Evolutionary conservation across 2,329 filamentous ascomycete genomes (phyloP).

Genomic region (Penicillium sp.): DNA sequence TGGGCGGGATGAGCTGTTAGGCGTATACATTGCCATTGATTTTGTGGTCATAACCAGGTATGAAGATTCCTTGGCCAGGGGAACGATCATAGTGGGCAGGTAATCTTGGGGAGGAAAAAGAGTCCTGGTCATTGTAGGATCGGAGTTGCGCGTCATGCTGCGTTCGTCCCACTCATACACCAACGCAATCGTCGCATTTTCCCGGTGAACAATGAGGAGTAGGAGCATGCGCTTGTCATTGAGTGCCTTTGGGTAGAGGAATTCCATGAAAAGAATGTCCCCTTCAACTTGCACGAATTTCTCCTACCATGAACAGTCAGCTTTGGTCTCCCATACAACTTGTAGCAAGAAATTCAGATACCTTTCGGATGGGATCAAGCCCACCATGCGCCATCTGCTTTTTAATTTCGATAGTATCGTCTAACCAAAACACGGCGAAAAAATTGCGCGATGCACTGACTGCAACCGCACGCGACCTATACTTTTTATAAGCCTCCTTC

Average conservation of each 20-base stretch:
- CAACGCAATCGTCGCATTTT: constrained; percentile 49
- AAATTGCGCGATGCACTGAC: constrained; percentile 69
- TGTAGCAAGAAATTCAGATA: constrained; percentile 30
- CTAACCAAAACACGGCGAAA: constrained; percentile 72
- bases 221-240: constrained; percentile 75
- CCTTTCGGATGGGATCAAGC: constrained; percentile 62
- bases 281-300: constrained; percentile 61
- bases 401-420: constrained; percentile 56
- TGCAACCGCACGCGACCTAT: constrained; percentile 59
- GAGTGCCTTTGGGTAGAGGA: constrained; percentile 69
- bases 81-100: constrained; percentile 70
- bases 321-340: background rate
- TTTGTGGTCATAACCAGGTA: constrained; percentile 68
- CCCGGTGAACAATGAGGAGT: constrained; percentile 59
- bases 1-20: constrained; percentile 37
- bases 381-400: constrained; percentile 50
- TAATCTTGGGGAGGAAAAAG: constrained; percentile 38
- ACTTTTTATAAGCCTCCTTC: background rate
- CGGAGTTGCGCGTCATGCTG: constrained; percentile 55
- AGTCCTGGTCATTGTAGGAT: background rate
- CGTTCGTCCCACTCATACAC: constrained; percentile 58
- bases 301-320: constrained; percentile 36
- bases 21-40: constrained; percentile 53
- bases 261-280: constrained; percentile 82
- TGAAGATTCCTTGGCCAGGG: constrained; percentile 68